phyloP scores from a whole-genome alignment of 164 flowering plant species.

The Sextonia rubra region DNA sequence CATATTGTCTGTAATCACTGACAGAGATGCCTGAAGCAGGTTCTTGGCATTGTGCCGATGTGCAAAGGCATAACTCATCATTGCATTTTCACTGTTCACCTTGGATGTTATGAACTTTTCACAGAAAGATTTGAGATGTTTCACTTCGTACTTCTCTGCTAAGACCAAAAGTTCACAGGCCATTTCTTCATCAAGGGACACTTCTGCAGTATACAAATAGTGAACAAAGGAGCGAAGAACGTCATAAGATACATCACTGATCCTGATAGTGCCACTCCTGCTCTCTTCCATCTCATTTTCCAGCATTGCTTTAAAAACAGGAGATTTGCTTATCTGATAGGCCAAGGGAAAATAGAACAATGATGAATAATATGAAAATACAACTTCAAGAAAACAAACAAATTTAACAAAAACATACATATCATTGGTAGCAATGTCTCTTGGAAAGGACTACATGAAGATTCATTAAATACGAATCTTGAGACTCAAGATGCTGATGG shows the following conservation, averaged over 20 bases:
- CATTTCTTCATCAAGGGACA: constrained; percentile 64
- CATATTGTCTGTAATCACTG: constrained; percentile 69
- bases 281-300: constrained; percentile 91
- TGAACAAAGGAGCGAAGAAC: constrained; percentile 65
- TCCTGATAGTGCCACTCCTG: constrained; percentile 71
- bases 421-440: no score
- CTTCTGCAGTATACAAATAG: constrained; percentile 82
- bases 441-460: no score
- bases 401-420: neutral
- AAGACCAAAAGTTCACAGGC: constrained; percentile 68
- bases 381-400: neutral
- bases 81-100: constrained; percentile 61
- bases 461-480: no score
- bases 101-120: constrained; percentile 71
- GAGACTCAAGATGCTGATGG: no score
- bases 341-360: neutral
- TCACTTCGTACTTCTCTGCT: constrained; percentile 87
- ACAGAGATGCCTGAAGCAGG: constrained; percentile 56
- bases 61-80: constrained; percentile 66
- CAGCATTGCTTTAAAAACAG: constrained; percentile 89
- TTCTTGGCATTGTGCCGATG: constrained; percentile 73
- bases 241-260: constrained; percentile 64
- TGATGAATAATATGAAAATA: neutral
- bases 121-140: constrained; percentile 69
- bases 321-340: constrained; percentile 68